phyloP scores from a whole-genome alignment of 108 stramenopile species.

The Discostella pseudostelligera region DNA sequence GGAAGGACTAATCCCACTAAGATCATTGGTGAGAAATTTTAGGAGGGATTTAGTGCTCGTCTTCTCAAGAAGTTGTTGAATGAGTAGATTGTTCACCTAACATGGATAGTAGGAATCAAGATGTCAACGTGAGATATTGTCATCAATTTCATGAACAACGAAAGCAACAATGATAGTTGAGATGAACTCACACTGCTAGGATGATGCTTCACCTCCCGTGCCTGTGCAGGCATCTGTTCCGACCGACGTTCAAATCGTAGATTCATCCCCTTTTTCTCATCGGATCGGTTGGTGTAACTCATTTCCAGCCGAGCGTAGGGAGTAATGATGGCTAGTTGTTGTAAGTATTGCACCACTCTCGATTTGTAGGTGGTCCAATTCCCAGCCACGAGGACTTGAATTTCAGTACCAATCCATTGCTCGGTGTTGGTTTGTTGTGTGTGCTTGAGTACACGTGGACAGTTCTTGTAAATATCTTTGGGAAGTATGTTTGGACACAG shows the following conservation, averaged over 20 bases:
- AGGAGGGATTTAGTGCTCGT: conserved; percentile 69
- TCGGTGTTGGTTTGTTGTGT: conserved; percentile 62
- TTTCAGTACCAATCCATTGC: conserved; percentile 81
- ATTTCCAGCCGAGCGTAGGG: conserved; percentile 89
- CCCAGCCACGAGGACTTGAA: conserved; percentile 87
- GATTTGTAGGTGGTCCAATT: conserved; percentile 92
- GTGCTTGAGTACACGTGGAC: conserved; percentile 81
- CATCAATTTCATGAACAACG: background rate
- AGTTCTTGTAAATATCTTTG: conserved; percentile 85
- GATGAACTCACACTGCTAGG: conserved; percentile 82
- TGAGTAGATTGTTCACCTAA: conserved; percentile 85
- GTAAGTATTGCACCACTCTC: conserved; percentile 88
- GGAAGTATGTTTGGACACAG: background rate
- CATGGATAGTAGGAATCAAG: background rate
- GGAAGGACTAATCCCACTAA: conserved; percentile 62
- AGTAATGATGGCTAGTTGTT: conserved; percentile 96
- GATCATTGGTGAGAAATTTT: conserved; percentile 75
- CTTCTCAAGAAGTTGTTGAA: conserved; percentile 87
- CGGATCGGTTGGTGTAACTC: conserved; percentile 58
- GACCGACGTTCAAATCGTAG: conserved; percentile 74
- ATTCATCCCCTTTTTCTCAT: conserved; percentile 62
- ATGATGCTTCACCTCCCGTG: conserved; percentile 92
- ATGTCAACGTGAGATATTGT: conserved; percentile 1
- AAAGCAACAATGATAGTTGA: background rate
- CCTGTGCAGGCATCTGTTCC: conserved; percentile 90